phyloP scores from a whole-genome alignment of 176 grass and related monocot species.

The Aechmea fasciata region DNA sequence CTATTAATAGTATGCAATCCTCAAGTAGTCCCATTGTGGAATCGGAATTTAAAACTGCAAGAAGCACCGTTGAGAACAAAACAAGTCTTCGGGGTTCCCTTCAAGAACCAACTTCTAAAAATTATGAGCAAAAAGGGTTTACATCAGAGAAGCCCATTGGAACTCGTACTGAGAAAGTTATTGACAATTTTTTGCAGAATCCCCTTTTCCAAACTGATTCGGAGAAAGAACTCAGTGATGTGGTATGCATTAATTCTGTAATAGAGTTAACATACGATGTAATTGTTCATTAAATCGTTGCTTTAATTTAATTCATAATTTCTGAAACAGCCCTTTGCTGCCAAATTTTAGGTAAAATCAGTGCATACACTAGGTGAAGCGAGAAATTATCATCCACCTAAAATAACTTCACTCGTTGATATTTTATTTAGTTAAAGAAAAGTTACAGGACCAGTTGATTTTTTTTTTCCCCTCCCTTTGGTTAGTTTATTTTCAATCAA shows the following conservation, averaged over 20 bases:
- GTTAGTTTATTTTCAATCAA: too few species aligned
- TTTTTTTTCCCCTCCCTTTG: too few species aligned
- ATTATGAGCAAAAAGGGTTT: constrained; percentile 21
- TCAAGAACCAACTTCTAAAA: constrained; percentile 11
- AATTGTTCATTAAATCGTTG: background rate
- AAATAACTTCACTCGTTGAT: too few species aligned
- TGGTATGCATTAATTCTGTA: constrained; percentile 28
- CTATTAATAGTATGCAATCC: constrained; percentile 28
- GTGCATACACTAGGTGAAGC: background rate
- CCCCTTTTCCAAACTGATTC: constrained; percentile 51
- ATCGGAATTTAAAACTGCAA: constrained; percentile 23
- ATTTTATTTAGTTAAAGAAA: too few species aligned
- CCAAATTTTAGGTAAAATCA: background rate
- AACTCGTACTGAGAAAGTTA: constrained; percentile 63
- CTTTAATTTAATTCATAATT: background rate
- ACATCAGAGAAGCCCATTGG: constrained; percentile 16
- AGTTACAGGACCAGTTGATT: too few species aligned
- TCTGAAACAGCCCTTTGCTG: background rate
- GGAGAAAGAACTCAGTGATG: constrained; percentile 24
- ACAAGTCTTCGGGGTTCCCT: constrained; percentile 22
- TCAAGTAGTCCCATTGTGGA: constrained; percentile 19
- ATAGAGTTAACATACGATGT: background rate
- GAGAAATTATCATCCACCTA: too few species aligned
- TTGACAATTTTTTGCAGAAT: constrained; percentile 59
- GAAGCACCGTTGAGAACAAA: constrained; percentile 24